Conservation (phyloP, 257 asterid species). For the Salvia rosmarinus region DNA sequence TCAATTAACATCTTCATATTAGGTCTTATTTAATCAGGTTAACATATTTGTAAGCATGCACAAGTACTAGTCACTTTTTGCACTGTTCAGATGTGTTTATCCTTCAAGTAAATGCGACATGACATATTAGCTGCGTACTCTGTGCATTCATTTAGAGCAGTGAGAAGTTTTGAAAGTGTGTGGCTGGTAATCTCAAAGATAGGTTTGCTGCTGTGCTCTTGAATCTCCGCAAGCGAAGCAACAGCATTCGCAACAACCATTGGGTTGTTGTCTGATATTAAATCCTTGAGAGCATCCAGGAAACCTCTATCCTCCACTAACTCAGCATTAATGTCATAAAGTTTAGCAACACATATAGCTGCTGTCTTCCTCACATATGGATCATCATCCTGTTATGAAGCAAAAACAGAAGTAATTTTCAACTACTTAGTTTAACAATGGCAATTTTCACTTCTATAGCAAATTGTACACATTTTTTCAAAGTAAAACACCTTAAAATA, state of each 20-base stretch:
- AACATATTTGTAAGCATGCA: constrained; percentile 24
- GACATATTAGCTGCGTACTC: constrained; percentile 59
- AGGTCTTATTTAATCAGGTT: constrained; percentile 5
- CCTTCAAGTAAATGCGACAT: constrained; percentile 23
- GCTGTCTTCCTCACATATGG: constrained; percentile 99
- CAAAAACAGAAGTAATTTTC: constrained; percentile 30
- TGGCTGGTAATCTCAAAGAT: constrained; percentile 94
- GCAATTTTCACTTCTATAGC: not conserved
- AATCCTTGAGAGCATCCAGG: constrained; percentile 96
- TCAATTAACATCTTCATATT: constrained; percentile 9
- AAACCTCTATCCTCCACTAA: constrained; percentile 99
- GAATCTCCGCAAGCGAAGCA: constrained; percentile 98
- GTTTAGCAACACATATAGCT: constrained; percentile 99
- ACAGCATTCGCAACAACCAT: constrained; percentile 99
- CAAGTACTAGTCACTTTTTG: constrained; percentile 18
- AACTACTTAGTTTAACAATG: constrained; percentile 33
- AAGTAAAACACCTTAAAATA: constrained; percentile 22
- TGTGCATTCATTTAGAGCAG: constrained; percentile 99
- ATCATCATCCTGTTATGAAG: constrained; percentile 85
- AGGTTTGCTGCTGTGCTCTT: constrained; percentile 85
- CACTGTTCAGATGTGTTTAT: constrained; percentile 21
- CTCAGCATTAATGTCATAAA: constrained; percentile 97
- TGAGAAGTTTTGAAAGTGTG: constrained; percentile 95
- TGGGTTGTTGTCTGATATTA: constrained; percentile 98
- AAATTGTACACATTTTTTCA: constrained; percentile 7